Evolutionary conservation across 345 rosid species (phyloP), one percentile per base, ranked within the genome.

Genomic region (Populus nigra): DNA sequence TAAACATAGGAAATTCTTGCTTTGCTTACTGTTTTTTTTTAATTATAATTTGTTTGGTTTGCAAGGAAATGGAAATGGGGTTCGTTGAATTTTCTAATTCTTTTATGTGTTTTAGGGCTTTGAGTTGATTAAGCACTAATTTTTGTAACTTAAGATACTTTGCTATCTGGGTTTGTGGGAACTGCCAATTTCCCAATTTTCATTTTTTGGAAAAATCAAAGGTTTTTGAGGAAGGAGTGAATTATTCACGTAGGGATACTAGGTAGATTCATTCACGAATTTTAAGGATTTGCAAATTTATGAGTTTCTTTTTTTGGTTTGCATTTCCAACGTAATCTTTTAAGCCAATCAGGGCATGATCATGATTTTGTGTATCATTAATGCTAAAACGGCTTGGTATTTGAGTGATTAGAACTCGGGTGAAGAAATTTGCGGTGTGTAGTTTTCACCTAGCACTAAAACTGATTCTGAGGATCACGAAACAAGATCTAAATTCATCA

Each of bases 1-100:
- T 89, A 77, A 41, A 5, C 8, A 29, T 8, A 12, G n/a, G 16
- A 31, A 12, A 39, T 16, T n/a, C 50, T 43, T 50, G 23, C 31
- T 75, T 1, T 27, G 8, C 18, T 57, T 25, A 25, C 5, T 20
- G 11, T 18, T 38, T 29, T 39, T 16, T 69, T n/a, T 16, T 20
- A 18, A 49, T 31, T 5, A 33, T 33, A 33, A 33, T 75, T 29
- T 25, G 25, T 63, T 59, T 81, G 72, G 49, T 65, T 78, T 36
- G 65, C 7, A 13, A 72, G 74, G 65, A 66, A 72, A 27, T 17
- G 69, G 38, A 31, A 65, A 65, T 65, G 6, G 66, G 75, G 25
- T 11, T 36, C 15, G 33, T 73, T 59, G 50, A n/a, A 33, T 73
- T 55, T 59, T 20, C 3, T 55, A 5, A 7, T n/a, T 35, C 16